Percentiles rank a stretch among this genome's conserved stretches.
phyloP scores from a whole-genome alignment of 306 rosid species.

The Gastrolobium bilobum region DNA sequence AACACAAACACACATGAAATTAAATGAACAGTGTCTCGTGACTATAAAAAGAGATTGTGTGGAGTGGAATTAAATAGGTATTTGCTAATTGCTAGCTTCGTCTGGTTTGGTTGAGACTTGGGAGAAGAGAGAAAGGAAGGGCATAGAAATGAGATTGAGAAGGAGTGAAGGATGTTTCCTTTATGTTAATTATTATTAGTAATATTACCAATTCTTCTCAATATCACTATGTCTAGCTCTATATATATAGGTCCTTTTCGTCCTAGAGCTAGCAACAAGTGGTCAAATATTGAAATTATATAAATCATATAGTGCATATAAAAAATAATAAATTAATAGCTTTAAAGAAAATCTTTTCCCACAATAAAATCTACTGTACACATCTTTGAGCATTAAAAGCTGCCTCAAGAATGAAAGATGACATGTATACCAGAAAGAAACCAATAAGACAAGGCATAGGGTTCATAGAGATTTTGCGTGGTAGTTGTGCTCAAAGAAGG shows the following conservation, averaged over 20 bases:
- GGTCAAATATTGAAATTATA: slow-evolving; percentile 44
- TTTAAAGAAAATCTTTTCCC: slow-evolving; percentile 37
- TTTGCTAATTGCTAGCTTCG: slow-evolving; percentile 48
- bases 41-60: slow-evolving; percentile 63
- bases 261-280: slow-evolving; percentile 36
- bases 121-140: slow-evolving; percentile 42
- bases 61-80: slow-evolving; percentile 46
- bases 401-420: slow-evolving; percentile 56
- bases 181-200: slow-evolving; percentile 33
- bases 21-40: slow-evolving; percentile 89
- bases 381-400: slow-evolving; percentile 53
- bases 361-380: slow-evolving; percentile 47
- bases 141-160: slow-evolving; percentile 31
- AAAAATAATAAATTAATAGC: not conserved
- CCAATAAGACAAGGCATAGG: slow-evolving; percentile 54
- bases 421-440: slow-evolving; percentile 56
- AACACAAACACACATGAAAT: slow-evolving; percentile 40
- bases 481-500: slow-evolving; percentile 51
- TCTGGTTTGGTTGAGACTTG: slow-evolving; percentile 61
- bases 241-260: slow-evolving; percentile 36
- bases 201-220: not conserved
- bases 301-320: slow-evolving; percentile 18
- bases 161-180: slow-evolving; percentile 31
- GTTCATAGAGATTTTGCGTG: slow-evolving; percentile 57
- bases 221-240: slow-evolving; percentile 18